Base-by-base conservation (phyloP, 75 land plant genomes). In the Adiantum capillusveneris region DNA sequence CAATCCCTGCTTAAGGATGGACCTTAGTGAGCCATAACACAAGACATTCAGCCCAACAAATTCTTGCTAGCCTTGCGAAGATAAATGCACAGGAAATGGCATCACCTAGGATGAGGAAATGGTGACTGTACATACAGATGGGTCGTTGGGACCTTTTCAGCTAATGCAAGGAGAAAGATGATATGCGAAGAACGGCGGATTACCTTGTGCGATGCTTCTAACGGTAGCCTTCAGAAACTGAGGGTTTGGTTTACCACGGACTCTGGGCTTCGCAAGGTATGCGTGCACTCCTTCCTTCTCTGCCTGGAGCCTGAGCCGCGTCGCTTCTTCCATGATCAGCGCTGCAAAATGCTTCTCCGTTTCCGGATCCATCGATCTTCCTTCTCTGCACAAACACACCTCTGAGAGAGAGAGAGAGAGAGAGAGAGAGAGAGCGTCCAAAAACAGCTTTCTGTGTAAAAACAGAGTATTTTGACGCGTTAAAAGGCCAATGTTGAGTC, bases 141-240 rank as follows among this genome's bases (percentile, higher is more conserved):
- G n/a, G n/a, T n/a, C n/a, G n/a, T n/a, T n/a, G n/a, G n/a, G n/a
- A n/a, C n/a, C n/a, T n/a, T n/a, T 41, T 41, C 43, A 9, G 12
- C 43, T 9, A 41, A 41, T 14, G 9, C 9, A 41, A 41, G 43
- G 14, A 41, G 43, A 45, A 61, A 21, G 2, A 22, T 19, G 21
- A 44, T 17, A 17, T 17, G 41, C 20, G 57, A 25, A 55, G 46
- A 34, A 57, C 62, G 53, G 17, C 1, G 21, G n/a, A 63, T 18
- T 50, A 89, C 98, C 85, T 83, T 93, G 98, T 58, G 89, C 82
- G 2, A 89, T 84, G 21, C 89, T 80, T 29, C 85, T 83, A 57
- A 93, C 95, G 52, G 96, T 93, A 14, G 98, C 96, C 57, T 81
- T 71, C 19, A 93, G 84, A 60, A 93, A 93, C 41, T 85, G 87